Evolutionary conservation across 2,329 filamentous ascomycete genomes (phyloP).

Genomic region (Gnomoniopsis smithogilvyi): DNA sequence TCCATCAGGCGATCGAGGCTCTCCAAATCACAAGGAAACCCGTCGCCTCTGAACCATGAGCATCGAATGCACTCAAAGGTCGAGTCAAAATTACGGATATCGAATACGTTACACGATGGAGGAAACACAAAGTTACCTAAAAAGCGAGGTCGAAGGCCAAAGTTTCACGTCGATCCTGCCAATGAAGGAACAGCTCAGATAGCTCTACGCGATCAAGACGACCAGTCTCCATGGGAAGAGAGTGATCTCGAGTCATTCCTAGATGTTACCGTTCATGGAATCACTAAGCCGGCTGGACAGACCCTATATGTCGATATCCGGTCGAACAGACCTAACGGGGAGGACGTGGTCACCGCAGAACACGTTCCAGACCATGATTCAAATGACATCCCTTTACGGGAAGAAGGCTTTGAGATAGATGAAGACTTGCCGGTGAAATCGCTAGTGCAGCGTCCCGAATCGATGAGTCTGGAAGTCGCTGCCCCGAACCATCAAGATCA

Average conservation of each 20-base stretch:
- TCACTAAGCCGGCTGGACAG: neutral
- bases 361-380: neutral
- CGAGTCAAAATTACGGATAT: neutral
- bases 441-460: neutral
- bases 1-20: neutral
- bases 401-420: neutral
- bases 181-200: neutral
- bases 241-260: constrained; percentile 1
- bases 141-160: no score
- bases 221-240: neutral
- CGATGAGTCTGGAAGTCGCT: neutral
- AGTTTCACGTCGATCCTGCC: no score
- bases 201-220: neutral
- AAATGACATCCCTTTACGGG: neutral
- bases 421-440: neutral
- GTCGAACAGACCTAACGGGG: neutral
- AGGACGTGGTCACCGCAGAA: neutral
- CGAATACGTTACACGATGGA: neutral
- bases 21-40: neutral
- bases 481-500: neutral
- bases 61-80: neutral
- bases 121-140: neutral
- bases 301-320: constrained; percentile 12
- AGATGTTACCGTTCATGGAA: constrained; percentile 4
- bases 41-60: neutral